Evolutionary conservation across 139 green algal genomes (phyloP), one percentile per base, ranked within the genome.

Genomic region (Bryopsis sp.): DNA sequence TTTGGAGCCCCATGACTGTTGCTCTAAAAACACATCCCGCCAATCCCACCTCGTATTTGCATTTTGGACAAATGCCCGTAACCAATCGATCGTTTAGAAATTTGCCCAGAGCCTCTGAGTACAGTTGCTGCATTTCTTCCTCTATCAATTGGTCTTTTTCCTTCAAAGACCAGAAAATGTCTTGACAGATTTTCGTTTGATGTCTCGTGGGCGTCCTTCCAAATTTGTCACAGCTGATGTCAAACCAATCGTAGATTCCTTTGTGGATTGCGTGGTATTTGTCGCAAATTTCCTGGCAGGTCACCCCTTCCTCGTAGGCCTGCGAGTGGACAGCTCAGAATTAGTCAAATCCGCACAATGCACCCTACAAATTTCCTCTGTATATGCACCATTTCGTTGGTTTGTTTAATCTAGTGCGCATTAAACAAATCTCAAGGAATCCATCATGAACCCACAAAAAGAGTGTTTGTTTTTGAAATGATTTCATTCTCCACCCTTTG

Each of bases 211-310:
- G 94, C 6, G 92, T 97, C 39, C 92, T 81, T 6, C 89, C 92
- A 79, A 97, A 98, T 57, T 90, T 87, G 85, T 98, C 93, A 74
- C 96, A 97, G 2, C 66, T 73, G 61, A 95, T 95, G 80, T 92
- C 89, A 74, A 98, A 98, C 93, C 93, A 98, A 29, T 92, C 69
- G 73, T 98, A 98, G 73, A 96, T 95, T 38, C 78, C 76, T 5
- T 75, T 80, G 79, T 98, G 93, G 61, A 98, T 91, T 24, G 86
- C 89, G 67, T 98, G 85, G 82, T 97, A 98, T 86, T 98, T 98
- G 82, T 98, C 92, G 80, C 93, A 98, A 68, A 98, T 94, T 82
- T 96, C 67, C 64, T 89, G 79, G 71, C 82, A 90, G 33, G 79
- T 95, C 32, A 96, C 68, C 0, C 85, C 86, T 83, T 98, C 93